Conservation (phyloP, 352 stramenopile genomes). For the Globisporangium spinosum region DNA sequence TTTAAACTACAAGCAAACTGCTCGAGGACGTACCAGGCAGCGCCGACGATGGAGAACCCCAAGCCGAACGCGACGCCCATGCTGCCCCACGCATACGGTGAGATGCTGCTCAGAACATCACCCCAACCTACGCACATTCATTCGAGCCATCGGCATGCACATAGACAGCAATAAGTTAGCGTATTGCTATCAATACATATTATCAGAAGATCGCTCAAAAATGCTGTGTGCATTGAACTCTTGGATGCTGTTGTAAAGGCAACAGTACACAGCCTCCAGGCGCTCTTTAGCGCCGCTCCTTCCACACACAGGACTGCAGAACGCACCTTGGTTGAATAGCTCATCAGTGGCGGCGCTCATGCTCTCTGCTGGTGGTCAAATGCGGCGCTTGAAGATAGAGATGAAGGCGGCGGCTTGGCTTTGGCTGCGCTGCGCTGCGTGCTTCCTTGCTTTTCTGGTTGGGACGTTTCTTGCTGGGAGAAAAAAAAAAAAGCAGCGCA, state of each 20-base stretch:
- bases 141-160: neutral
- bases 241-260: neutral
- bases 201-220: neutral
- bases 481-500: conserved; percentile 11
- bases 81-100: conserved; percentile 96
- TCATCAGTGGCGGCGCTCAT: conserved; percentile 83
- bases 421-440: neutral
- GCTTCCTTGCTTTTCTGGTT: conserved; percentile 11
- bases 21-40: conserved; percentile 79
- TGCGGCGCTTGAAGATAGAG: conserved; percentile 1
- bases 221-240: neutral
- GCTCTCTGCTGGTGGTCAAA: conserved; percentile 9
- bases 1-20: neutral
- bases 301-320: neutral
- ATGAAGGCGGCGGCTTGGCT: neutral
- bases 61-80: conserved; percentile 97
- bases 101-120: conserved; percentile 98
- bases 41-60: conserved; percentile 95
- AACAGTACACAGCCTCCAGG: neutral
- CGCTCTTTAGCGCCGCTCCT: neutral
- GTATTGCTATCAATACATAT: neutral
- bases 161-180: neutral
- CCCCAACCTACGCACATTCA: conserved; percentile 59
- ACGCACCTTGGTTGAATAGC: conserved; percentile 82
- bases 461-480: conserved; percentile 11